Conservation (phyloP, 768 basidiomycete genomes). For the Trametes sanguinea region DNA sequence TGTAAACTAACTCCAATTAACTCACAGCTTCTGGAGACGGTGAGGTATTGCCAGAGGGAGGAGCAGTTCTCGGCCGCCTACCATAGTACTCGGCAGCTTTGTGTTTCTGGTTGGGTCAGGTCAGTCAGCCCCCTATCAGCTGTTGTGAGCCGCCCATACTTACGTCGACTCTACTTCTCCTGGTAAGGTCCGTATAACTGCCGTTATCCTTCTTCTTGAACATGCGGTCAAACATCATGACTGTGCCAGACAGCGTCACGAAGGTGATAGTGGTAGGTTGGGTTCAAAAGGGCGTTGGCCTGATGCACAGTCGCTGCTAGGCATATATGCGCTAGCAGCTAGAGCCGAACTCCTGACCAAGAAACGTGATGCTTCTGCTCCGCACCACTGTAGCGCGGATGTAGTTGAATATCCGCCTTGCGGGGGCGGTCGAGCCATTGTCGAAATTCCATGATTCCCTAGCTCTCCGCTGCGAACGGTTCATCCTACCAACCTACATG, state of each 20-base stretch:
- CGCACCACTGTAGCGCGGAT: conserved; percentile 12
- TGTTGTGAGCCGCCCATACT: neutral
- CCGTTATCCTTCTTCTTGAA: conserved; percentile 17
- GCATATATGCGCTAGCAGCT: conserved; percentile 1
- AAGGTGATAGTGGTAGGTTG: neutral
- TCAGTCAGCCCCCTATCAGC: neutral
- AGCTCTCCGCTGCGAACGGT: neutral
- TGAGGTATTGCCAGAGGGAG: neutral
- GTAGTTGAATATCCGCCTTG: conserved; percentile 6
- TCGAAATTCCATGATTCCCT: neutral
- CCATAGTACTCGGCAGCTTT: neutral
- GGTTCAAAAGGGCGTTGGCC: neutral
- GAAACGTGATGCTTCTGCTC: neutral
- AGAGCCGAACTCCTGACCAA: neutral
- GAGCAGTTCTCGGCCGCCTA: conserved; percentile 9
- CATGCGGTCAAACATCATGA: conserved; percentile 11
- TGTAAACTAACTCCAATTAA: neutral
- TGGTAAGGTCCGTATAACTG: neutral
- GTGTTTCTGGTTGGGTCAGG: neutral
- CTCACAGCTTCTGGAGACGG: neutral
- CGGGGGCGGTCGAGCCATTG: neutral
- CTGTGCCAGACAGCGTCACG: conserved; percentile 10
- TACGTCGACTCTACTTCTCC: conserved; percentile 8
- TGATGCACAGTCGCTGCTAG: too few species aligned
- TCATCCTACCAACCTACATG: too few species aligned